Evolutionary conservation across 2,329 filamentous ascomycete species (phyloP).

Genomic region (Alternaria triticina): DNA sequence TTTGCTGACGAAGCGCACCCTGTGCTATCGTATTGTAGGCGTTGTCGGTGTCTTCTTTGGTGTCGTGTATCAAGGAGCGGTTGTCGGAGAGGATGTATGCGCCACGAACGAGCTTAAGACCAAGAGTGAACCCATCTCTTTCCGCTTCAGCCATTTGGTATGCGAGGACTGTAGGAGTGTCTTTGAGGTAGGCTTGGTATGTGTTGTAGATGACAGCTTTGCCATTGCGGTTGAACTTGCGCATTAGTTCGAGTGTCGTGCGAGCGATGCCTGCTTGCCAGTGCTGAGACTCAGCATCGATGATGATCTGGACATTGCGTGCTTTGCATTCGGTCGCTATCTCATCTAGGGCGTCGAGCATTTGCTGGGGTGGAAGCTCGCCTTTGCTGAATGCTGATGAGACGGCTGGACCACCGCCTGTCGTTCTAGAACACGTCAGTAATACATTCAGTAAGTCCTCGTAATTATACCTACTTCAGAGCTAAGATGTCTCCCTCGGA

Average conservation of each 20-base stretch:
- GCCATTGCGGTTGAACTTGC: constrained; percentile 57
- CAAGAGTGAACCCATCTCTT: constrained; percentile 59
- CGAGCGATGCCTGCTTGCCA: constrained; percentile 50
- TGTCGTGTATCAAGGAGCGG: constrained; percentile 59
- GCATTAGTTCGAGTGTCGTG: constrained; percentile 65
- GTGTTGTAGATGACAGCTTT: constrained; percentile 71
- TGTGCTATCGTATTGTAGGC: constrained; percentile 73
- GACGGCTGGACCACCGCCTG: constrained; percentile 53
- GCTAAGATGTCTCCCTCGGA: constrained; percentile 40
- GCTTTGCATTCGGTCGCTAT: constrained; percentile 50
- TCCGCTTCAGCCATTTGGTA: constrained; percentile 56
- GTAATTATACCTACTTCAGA: constrained; percentile 30
- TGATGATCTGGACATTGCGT: constrained; percentile 52
- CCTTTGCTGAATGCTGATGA: constrained; percentile 48
- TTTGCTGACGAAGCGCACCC: constrained; percentile 51
- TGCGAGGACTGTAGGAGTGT: constrained; percentile 50
- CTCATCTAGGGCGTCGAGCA: constrained; percentile 52
- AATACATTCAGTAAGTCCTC: not conserved
- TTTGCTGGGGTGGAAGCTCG: constrained; percentile 49
- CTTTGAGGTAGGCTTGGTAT: constrained; percentile 64
- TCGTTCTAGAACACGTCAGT: constrained; percentile 43
- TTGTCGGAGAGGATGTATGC: constrained; percentile 62
- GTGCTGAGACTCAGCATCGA: constrained; percentile 57
- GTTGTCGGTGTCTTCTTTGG: constrained; percentile 61
- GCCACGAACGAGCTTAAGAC: constrained; percentile 64